Percentiles rank a stretch among this genome's conserved stretches.
These are phyloP conservation scores for Calonectria leucothoes DNA, from an alignment of 2,329 filamentous ascomycete species.

Conservation along the genomic window DNA sequence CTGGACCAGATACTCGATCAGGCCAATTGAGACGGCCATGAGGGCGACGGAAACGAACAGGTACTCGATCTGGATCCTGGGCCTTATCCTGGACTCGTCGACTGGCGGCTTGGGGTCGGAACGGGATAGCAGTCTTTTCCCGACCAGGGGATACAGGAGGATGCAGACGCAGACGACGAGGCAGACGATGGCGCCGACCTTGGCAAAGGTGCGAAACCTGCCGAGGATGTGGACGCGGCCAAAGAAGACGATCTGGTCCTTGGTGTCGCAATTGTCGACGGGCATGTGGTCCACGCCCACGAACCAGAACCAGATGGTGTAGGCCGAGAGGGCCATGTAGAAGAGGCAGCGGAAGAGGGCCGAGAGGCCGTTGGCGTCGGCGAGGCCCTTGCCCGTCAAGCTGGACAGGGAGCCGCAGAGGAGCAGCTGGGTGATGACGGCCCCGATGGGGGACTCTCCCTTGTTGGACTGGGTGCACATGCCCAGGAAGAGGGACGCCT, in stretches of 20 bases:
- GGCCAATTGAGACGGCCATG: not conserved
- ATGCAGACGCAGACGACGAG: not conserved
- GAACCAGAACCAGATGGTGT: not conserved
- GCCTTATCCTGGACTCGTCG: not conserved
- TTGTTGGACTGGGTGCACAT: not conserved
- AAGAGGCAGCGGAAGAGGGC: not conserved
- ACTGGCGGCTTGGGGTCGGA: not conserved
- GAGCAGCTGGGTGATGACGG: not conserved
- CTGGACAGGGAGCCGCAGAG: slow-evolving; percentile 1
- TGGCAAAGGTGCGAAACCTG: not conserved
- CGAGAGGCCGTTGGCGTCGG: not conserved
- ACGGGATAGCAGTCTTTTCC: not conserved
- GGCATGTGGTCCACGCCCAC: not conserved
- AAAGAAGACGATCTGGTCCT: not conserved
- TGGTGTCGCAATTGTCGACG: not conserved
- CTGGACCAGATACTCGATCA: not conserved
- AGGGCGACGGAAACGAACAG: not conserved
- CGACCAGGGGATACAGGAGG: not conserved
- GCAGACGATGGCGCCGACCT: not conserved
- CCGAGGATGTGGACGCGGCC: not conserved
- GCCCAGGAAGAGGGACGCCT: not conserved
- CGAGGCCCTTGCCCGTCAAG: not conserved
- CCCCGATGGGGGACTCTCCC: not conserved
- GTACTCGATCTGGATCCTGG: not conserved
- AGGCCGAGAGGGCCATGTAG: not conserved